These are phyloP conservation scores for Aureobasidium sp. DNA, from an alignment of 2,329 filamentous ascomycete species.

Conservation along the genomic window DNA sequence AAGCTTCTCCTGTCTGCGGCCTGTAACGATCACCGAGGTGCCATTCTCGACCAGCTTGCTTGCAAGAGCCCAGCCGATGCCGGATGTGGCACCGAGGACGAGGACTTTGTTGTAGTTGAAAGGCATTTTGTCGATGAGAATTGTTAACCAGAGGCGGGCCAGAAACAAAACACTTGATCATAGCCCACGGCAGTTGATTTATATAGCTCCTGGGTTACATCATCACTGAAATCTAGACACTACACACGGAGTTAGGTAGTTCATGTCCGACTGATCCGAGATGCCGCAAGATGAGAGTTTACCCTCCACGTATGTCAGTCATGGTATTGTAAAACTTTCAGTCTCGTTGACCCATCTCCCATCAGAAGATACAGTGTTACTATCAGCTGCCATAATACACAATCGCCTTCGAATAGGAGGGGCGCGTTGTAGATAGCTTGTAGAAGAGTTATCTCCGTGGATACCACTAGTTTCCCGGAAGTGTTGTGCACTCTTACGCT, in stretches of 20 bases:
- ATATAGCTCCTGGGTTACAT: neutral
- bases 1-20: conserved; percentile 45
- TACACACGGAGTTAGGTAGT: neutral
- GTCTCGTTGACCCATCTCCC: no score
- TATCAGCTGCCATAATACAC: neutral
- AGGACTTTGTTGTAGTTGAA: conserved; percentile 49
- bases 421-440: neutral
- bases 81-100: conserved; percentile 47
- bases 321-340: no score
- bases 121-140: conserved; percentile 20
- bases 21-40: conserved; percentile 42
- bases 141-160: neutral
- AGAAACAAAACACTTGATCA: neutral
- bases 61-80: conserved; percentile 46
- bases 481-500: no score
- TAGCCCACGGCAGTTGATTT: neutral
- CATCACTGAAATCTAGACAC: neutral
- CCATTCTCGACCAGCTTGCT: conserved; percentile 42
- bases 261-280: neutral
- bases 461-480: no score
- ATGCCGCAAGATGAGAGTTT: neutral
- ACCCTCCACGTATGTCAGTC: no score
- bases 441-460: no score
- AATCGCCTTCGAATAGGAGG: neutral
- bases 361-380: no score